Evolutionary conservation across 345 rosid species (phyloP), one percentile per base, ranked within the genome.

Genomic region (Kernera saxatilis): DNA sequence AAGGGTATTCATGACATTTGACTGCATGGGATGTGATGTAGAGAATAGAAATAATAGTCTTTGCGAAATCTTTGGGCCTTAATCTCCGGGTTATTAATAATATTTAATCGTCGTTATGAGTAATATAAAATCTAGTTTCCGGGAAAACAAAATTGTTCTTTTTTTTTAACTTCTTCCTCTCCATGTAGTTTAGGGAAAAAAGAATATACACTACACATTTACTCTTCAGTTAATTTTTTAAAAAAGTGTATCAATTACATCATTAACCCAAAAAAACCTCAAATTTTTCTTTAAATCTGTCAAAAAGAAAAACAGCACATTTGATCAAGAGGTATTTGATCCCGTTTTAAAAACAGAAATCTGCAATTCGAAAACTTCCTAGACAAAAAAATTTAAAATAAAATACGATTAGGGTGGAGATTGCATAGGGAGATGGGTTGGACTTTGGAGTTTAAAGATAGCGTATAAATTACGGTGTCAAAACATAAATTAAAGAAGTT

Each of bases 1-100:
- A 56, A 48, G 74, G 77, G 78, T 76, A 63, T 71, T 54, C 69
- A 48, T 72, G 80, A 77, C 79, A 69, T 69, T 70, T 69, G 63
- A 70, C 79, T 35, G 80, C 79, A 76, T 76, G 79, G 76, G 32
- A 58, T 63, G 56, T 2, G 62, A 60, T 35, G 59, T 69, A 32
- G 64, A 61, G 54, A 48, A 41, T 35, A 48, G 44, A 39, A 64
- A 75, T 50, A 67, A 61, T 50, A 27, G 14, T 63, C 27, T 49
- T 30, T 50, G 72, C 72, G 49, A 55, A 57, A 66, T 57, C 21
- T 64, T 36, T 44, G 49, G 32, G 25, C 63, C 63, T 29, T 32
- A 59, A 67, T 67, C 69, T 67, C 68, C 73, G 78, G 64, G 55
- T 29, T 49, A 2, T 37, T 12, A 29, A 5, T 53, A 27, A 8